Conservation (phyloP, 2,329 filamentous ascomycete genomes). For the Neophaeococcomyces mojaviensis region DNA sequence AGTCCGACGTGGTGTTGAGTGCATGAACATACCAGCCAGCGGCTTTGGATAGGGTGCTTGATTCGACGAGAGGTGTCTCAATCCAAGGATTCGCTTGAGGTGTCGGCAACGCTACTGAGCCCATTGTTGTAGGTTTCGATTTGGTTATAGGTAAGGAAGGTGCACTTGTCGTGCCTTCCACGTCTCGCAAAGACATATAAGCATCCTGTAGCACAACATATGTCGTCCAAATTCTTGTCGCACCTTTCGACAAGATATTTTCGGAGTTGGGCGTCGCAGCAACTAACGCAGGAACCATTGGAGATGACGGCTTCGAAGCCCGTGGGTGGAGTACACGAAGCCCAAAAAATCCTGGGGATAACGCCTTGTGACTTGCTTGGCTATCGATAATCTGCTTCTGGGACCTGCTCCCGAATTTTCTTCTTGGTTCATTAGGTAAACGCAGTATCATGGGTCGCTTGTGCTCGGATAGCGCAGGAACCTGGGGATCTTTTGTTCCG, state of each 20-base stretch:
- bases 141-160: background rate
- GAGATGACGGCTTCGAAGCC: slow-evolving; percentile 1
- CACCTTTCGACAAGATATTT: too few relatives aligned
- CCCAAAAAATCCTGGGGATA: background rate
- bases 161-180: background rate
- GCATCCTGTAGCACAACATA: background rate
- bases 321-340: background rate
- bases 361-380: slow-evolving; percentile 7
- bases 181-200: background rate
- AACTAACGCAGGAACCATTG: slow-evolving; percentile 5
- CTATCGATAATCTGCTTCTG: background rate
- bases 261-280: background rate
- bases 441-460: slow-evolving; percentile 2
- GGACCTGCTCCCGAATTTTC: background rate
- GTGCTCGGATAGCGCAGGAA: background rate
- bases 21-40: slow-evolving; percentile 29
- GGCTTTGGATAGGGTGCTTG: slow-evolving; percentile 28
- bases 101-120: slow-evolving; percentile 2
- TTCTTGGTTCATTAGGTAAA: background rate
- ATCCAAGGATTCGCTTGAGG: slow-evolving; percentile 28
- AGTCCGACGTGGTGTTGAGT: background rate
- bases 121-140: slow-evolving; percentile 1
- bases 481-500: background rate
- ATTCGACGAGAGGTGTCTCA: slow-evolving; percentile 34
- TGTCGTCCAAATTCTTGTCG: too few relatives aligned